phyloP scores from a whole-genome alignment of 1,284 basidiomycete species.

The Irpex rosettiformis region DNA sequence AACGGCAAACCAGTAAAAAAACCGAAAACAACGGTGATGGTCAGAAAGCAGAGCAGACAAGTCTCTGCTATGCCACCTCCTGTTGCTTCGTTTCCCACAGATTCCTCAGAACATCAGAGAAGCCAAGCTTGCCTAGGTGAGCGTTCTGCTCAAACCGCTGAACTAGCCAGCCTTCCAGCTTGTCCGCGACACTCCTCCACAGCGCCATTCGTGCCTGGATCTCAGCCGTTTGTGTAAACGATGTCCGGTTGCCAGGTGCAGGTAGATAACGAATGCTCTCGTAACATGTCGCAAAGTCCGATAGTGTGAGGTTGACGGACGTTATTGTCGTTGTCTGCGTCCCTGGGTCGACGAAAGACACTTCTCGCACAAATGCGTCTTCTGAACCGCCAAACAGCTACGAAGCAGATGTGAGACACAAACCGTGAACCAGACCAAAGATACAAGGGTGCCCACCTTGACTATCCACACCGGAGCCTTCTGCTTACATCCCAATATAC shows the following conservation, averaged over 20 bases:
- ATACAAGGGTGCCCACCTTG: slow-evolving; percentile 49
- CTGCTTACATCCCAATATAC: slow-evolving; percentile 83
- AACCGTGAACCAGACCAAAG: neutral
- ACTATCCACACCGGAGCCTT: slow-evolving; percentile 82
- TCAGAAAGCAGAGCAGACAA: too few species aligned
- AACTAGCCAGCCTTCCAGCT: slow-evolving; percentile 78
- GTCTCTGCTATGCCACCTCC: slow-evolving; percentile 19
- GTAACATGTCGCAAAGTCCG: slow-evolving; percentile 85
- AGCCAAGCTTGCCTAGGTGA: slow-evolving; percentile 79
- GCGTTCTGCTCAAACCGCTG: slow-evolving; percentile 89
- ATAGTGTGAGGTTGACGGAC: slow-evolving; percentile 87
- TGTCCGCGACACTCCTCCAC: slow-evolving; percentile 76
- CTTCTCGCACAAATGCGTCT: slow-evolving; percentile 92
- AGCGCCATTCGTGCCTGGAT: slow-evolving; percentile 76
- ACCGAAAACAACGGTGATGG: neutral
- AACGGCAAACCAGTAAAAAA: neutral
- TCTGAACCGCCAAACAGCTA: slow-evolving; percentile 87
- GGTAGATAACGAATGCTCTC: slow-evolving; percentile 89
- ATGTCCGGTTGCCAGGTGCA: slow-evolving; percentile 53
- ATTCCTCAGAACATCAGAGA: slow-evolving; percentile 79
- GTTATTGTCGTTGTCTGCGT: slow-evolving; percentile 78
- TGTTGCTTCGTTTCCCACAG: slow-evolving; percentile 62
- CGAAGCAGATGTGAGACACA: slow-evolving; percentile 7
- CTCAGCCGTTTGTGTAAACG: slow-evolving; percentile 80
- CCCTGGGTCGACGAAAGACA: slow-evolving; percentile 86